A percentile compares a stretch with the other conserved stretches of the same genome.
Evolutionary conservation across 495 filamentous ascomycete genomes (phyloP).

Genomic region (Penicillium odoratum): DNA sequence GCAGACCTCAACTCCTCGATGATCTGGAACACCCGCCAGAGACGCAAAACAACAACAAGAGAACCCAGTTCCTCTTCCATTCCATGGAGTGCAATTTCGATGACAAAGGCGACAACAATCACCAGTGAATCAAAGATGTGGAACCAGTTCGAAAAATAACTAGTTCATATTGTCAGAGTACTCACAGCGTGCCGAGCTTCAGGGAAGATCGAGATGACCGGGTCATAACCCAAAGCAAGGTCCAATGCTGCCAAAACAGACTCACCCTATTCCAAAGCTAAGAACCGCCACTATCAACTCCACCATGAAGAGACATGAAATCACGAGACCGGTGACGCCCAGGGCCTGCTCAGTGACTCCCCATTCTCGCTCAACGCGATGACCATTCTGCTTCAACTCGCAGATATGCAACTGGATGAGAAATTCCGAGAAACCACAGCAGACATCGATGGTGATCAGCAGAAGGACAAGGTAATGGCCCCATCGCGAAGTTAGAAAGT

Average conservation of each 20-base stretch:
- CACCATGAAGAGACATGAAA: constrained; percentile 61
- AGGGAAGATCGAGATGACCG: background rate
- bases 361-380: constrained; percentile 16
- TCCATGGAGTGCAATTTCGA: constrained; percentile 58
- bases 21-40: constrained; percentile 71
- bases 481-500: constrained; percentile 52
- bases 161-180: constrained; percentile 21
- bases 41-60: constrained; percentile 60
- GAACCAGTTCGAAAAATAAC: constrained; percentile 63
- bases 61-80: constrained; percentile 60
- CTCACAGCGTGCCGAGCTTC: background rate
- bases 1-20: constrained; percentile 63
- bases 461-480: constrained; percentile 59
- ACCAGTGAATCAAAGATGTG: constrained; percentile 63
- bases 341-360: constrained; percentile 41
- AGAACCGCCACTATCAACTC: constrained; percentile 57
- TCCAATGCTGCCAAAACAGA: constrained; percentile 6
- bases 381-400: constrained; percentile 39
- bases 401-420: constrained; percentile 62
- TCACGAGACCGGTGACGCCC: constrained; percentile 46
- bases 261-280: constrained; percentile 56
- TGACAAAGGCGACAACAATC: constrained; percentile 59
- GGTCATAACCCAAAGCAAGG: background rate
- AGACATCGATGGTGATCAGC: constrained; percentile 57
- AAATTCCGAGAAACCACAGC: constrained; percentile 61